Conservation (phyloP, 2,329 filamentous ascomycete species). For the Epicoccum nigrum region DNA sequence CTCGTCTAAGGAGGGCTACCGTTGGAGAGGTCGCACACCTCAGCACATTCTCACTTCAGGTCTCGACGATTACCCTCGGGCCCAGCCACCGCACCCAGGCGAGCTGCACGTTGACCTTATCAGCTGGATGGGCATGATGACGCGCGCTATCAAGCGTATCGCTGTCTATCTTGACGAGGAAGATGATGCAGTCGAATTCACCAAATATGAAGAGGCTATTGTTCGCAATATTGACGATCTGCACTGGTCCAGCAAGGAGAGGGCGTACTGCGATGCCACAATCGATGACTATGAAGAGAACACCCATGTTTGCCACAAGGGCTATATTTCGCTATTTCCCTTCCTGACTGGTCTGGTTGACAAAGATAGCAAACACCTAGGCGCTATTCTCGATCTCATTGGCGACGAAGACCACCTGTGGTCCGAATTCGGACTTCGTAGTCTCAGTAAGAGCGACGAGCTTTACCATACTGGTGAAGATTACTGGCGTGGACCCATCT, state of each 20-base stretch:
- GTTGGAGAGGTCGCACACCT: slow-evolving; percentile 89
- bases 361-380: slow-evolving; percentile 74
- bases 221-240: slow-evolving; percentile 86
- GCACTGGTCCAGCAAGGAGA: slow-evolving; percentile 83
- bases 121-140: slow-evolving; percentile 98
- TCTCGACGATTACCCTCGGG: slow-evolving; percentile 92
- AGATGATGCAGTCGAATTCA: slow-evolving; percentile 78
- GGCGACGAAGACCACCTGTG: slow-evolving; percentile 85
- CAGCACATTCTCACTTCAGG: slow-evolving; percentile 90
- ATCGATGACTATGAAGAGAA: slow-evolving; percentile 96
- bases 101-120: slow-evolving; percentile 95
- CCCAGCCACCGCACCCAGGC: slow-evolving; percentile 91
- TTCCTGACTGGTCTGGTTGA: slow-evolving; percentile 84
- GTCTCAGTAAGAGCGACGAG: slow-evolving; percentile 80
- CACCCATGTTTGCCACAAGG: slow-evolving; percentile 89
- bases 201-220: slow-evolving; percentile 76
- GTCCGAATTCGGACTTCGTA: slow-evolving; percentile 86
- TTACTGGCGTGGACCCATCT: slow-evolving; percentile 95
- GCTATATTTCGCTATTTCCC: slow-evolving; percentile 91
- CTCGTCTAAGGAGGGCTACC: slow-evolving; percentile 88
- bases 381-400: slow-evolving; percentile 77
- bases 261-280: slow-evolving; percentile 92
- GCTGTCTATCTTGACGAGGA: slow-evolving; percentile 74
- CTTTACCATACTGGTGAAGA: slow-evolving; percentile 92
- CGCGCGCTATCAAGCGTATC: slow-evolving; percentile 80